Percentiles rank a stretch among this genome's conserved stretches.
Conservation (phyloP, 441 rosid genomes). For the Adansonia gregorii region DNA sequence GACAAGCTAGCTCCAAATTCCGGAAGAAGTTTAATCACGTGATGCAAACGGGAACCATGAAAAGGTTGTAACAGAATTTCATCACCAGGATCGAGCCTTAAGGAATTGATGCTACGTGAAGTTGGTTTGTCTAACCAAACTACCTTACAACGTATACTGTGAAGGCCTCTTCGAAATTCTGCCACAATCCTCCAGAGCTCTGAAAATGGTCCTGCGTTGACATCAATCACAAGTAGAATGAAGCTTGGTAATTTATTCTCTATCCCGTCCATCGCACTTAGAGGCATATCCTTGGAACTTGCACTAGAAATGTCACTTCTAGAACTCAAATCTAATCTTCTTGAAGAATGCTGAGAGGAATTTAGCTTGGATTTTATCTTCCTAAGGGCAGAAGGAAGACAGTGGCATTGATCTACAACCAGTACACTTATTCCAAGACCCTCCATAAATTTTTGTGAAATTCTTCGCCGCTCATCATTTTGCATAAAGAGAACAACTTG, state of each 20-base stretch:
- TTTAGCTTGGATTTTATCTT: conserved; percentile 41
- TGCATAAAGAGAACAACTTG: conserved; percentile 61
- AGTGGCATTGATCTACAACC: conserved; percentile 45
- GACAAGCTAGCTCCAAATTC: conserved; percentile 50
- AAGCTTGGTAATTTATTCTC: conserved; percentile 38
- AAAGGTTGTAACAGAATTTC: conserved; percentile 58
- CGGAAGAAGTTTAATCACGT: conserved; percentile 55
- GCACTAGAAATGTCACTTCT: conserved; percentile 34
- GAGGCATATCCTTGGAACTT: conserved; percentile 49
- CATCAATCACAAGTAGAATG: conserved; percentile 66
- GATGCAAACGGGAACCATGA: conserved; percentile 68
- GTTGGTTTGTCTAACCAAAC: conserved; percentile 73
- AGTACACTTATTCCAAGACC: conserved; percentile 55
- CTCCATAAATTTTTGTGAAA: conserved; percentile 53
- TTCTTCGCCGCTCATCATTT: conserved; percentile 50
- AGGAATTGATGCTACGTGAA: conserved; percentile 20
- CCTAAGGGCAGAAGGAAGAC: conserved; percentile 38
- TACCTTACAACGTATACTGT: conserved; percentile 46
- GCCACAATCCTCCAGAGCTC: conserved; percentile 42
- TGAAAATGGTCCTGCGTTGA: conserved; percentile 48
- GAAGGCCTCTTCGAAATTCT: conserved; percentile 51
- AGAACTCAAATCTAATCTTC: conserved; percentile 43
- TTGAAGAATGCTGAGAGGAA: conserved; percentile 50
- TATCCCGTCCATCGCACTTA: conserved; percentile 44
- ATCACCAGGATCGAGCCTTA: conserved; percentile 36